These are phyloP conservation scores for Closterium sp. DNA, from an alignment of 139 green algal species.

Conservation along the genomic window DNA sequence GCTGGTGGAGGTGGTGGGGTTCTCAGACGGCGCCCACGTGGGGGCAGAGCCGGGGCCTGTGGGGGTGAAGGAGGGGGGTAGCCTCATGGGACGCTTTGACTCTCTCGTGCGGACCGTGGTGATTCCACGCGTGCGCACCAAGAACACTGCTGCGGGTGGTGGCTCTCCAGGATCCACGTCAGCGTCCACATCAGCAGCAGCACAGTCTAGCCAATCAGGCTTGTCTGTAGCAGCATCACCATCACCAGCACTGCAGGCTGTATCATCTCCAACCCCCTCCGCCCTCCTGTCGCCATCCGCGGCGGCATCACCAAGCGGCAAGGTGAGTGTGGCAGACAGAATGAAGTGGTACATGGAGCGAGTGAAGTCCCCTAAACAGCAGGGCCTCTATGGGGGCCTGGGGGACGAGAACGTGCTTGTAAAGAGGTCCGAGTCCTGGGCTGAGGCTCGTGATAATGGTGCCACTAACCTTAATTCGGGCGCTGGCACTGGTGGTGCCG, in stretches of 20 bases:
- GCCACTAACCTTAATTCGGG: not conserved
- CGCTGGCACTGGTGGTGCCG: not conserved
- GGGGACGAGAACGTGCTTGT: not conserved
- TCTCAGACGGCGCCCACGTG: constrained; percentile 45
- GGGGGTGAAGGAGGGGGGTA: constrained; percentile 41
- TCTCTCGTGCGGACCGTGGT: constrained; percentile 40
- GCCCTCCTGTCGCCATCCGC: too few relatives aligned
- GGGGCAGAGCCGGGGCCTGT: constrained; percentile 31
- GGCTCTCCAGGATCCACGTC: not conserved
- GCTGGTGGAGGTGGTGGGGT: constrained; percentile 38
- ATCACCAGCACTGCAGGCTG: not conserved
- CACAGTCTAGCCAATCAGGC: not conserved
- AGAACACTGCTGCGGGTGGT: not conserved
- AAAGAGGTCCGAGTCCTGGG: not conserved
- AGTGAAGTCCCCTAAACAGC: constrained; percentile 15
- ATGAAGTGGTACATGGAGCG: constrained; percentile 41
- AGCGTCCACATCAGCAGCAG: not conserved
- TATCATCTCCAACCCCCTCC: not conserved
- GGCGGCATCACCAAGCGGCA: not conserved
- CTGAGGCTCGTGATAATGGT: not conserved
- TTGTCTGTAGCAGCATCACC: not conserved
- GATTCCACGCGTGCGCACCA: constrained; percentile 10
- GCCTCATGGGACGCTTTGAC: constrained; percentile 43
- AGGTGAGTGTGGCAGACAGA: constrained; percentile 33
- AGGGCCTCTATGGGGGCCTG: constrained; percentile 43